phyloP scores from a whole-genome alignment of 1,139 yeast species.

The Hansenula lynferdii region DNA sequence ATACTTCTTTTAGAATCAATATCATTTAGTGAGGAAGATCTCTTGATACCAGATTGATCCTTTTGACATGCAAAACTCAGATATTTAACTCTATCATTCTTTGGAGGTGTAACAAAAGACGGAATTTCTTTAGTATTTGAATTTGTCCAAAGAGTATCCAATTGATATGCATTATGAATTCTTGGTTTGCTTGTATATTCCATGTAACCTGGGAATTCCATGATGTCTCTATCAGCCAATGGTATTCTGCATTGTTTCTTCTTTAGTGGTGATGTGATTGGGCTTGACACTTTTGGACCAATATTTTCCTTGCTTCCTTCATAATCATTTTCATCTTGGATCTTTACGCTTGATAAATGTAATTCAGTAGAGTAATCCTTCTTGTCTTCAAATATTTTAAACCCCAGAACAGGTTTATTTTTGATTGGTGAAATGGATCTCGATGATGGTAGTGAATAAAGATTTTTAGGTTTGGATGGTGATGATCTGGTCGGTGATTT shows the following conservation, averaged over 20 bases:
- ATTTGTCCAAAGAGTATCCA: slow-evolving; percentile 15
- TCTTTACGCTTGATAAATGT: slow-evolving; percentile 9
- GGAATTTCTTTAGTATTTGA: slow-evolving; percentile 13
- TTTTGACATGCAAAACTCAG: slow-evolving; percentile 11
- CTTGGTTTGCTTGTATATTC: slow-evolving; percentile 7
- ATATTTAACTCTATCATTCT: slow-evolving; percentile 15
- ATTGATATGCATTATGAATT: slow-evolving; percentile 5
- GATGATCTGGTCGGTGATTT: background rate
- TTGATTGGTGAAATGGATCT: background rate
- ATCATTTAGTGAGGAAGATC: slow-evolving; percentile 14
- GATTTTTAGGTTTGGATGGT: slow-evolving; percentile 8
- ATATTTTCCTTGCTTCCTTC: slow-evolving; percentile 16
- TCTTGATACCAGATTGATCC: slow-evolving; percentile 2
- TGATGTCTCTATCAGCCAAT: slow-evolving; percentile 12
- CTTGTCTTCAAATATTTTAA: slow-evolving; percentile 20
- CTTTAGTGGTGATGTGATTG: background rate
- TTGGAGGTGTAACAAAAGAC: slow-evolving; percentile 22
- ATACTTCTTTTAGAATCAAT: slow-evolving; percentile 14
- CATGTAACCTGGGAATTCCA: slow-evolving; percentile 13
- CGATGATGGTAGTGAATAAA: slow-evolving; percentile 2
- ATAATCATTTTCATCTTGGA: slow-evolving; percentile 19
- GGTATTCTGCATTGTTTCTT: slow-evolving; percentile 3
- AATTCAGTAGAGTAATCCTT: slow-evolving; percentile 16
- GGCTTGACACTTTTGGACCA: slow-evolving; percentile 3
- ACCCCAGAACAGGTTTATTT: slow-evolving; percentile 7